phyloP scores from a whole-genome alignment of 331 rosid species.

The Rosa hybrid region DNA sequence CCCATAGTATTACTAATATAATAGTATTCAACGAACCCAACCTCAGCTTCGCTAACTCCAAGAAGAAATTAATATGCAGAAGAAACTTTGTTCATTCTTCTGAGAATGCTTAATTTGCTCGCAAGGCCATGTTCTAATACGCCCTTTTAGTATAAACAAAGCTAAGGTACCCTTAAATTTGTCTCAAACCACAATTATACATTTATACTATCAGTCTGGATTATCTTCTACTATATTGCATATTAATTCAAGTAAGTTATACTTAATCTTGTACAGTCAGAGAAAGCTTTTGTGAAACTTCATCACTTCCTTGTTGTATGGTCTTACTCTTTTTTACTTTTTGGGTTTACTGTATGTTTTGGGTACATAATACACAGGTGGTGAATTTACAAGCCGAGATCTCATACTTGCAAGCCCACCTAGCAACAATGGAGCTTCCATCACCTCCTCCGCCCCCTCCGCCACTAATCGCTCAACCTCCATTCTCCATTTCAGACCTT shows the following conservation, averaged over 20 bases:
- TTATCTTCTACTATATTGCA: not conserved
- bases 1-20: not conserved
- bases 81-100: constrained; percentile 14
- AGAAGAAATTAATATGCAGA: constrained; percentile 12
- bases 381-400: constrained; percentile 87
- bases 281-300: not conserved
- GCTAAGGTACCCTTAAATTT: constrained; percentile 20
- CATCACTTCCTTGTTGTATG: constrained; percentile 4
- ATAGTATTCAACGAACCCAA: constrained; percentile 4
- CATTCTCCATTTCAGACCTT: constrained; percentile 51
- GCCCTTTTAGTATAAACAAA: constrained; percentile 30
- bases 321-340: not conserved
- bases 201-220: not conserved
- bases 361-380: constrained; percentile 39
- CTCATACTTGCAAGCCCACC: constrained; percentile 78
- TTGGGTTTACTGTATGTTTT: constrained; percentile 1
- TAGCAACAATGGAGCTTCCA: constrained; percentile 73
- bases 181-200: constrained; percentile 7
- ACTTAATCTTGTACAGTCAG: not conserved
- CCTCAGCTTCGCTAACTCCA: constrained; percentile 4
- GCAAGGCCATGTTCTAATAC: constrained; percentile 43
- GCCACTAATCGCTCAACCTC: constrained; percentile 26
- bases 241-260: not conserved
- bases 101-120: constrained; percentile 38
- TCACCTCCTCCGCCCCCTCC: constrained; percentile 52